phyloP scores from a whole-genome alignment of 257 asterid genomes.

The Euphrasia confusa region DNA sequence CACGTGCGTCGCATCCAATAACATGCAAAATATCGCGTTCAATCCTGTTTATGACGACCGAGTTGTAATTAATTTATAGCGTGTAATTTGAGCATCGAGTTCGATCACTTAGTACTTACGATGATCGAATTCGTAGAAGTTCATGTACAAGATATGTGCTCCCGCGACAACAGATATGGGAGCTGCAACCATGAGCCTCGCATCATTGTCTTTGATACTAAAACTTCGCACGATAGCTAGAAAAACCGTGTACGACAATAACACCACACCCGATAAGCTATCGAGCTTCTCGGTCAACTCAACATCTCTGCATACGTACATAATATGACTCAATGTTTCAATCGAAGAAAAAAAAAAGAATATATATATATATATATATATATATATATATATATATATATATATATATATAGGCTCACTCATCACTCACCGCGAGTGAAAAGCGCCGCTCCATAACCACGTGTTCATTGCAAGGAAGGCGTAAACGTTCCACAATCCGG shows the following conservation, averaged over 20 bases:
- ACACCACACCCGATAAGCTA: slow-evolving; percentile 65
- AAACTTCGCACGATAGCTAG: slow-evolving; percentile 61
- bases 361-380: too few relatives aligned
- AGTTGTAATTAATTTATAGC: too few relatives aligned
- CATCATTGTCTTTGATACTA: slow-evolving; percentile 57
- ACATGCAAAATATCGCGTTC: slow-evolving; percentile 55
- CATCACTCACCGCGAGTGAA: slow-evolving; percentile 53
- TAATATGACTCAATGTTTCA: too few relatives aligned
- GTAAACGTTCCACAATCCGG: slow-evolving; percentile 71
- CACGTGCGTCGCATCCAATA: slow-evolving; percentile 40
- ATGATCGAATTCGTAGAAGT: slow-evolving; percentile 54
- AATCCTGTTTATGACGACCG: slow-evolving; percentile 37
- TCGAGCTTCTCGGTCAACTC: slow-evolving; percentile 80
- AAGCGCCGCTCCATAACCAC: slow-evolving; percentile 88
- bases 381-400: neutral
- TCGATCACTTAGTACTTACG: too few relatives aligned
- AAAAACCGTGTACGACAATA: slow-evolving; percentile 62
- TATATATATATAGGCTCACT: neutral
- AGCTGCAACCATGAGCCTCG: slow-evolving; percentile 81
- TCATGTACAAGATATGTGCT: slow-evolving; percentile 73
- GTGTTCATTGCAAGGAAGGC: slow-evolving; percentile 69
- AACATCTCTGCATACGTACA: slow-evolving; percentile 82
- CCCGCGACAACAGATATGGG: slow-evolving; percentile 62
- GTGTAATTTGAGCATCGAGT: too few relatives aligned
- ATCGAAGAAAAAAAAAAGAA: too few relatives aligned